A percentile compares a stretch with the other conserved stretches of the same genome.
Conservation (phyloP, 2,329 filamentous ascomycete species). For the Colletotrichum phormii region DNA sequence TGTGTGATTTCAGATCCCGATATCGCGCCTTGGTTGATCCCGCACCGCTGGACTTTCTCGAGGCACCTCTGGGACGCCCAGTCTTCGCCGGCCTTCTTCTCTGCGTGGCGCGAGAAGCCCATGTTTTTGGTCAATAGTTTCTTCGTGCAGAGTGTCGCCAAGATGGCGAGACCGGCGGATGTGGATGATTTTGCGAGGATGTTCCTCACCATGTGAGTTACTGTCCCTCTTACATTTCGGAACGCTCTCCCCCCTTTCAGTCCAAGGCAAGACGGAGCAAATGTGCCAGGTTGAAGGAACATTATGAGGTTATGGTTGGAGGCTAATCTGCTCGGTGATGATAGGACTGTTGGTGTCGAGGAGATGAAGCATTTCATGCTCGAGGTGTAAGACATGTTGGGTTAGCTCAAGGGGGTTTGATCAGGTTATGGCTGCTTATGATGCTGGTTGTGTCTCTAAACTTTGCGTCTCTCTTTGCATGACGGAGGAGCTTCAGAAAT, state of each 20-base stretch:
- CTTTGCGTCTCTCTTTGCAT: neutral
- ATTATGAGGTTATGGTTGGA: neutral
- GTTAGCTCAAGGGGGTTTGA: neutral
- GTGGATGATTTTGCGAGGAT: constrained; percentile 54
- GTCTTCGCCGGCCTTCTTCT: constrained; percentile 55
- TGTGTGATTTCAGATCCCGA: neutral
- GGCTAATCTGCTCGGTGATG: neutral
- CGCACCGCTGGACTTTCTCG: constrained; percentile 52
- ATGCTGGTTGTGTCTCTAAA: neutral
- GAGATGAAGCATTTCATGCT: constrained; percentile 38
- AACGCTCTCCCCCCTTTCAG: too few relatives aligned
- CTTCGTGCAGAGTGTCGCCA: constrained; percentile 51
- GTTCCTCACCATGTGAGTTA: constrained; percentile 52
- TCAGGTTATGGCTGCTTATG: neutral
- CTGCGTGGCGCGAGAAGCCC: constrained; percentile 57
- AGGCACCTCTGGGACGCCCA: constrained; percentile 56
- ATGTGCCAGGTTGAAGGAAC: too few relatives aligned
- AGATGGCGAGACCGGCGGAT: constrained; percentile 50
- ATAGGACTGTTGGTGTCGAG: constrained; percentile 34
- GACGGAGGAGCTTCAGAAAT: neutral
- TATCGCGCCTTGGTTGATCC: constrained; percentile 36
- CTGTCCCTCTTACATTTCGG: neutral
- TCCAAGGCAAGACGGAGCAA: too few relatives aligned
- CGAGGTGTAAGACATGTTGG: neutral
- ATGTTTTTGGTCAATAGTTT: constrained; percentile 49